Base-by-base conservation (phyloP, 2,329 filamentous ascomycete genomes). In the Domatiomyces globalis region DNA sequence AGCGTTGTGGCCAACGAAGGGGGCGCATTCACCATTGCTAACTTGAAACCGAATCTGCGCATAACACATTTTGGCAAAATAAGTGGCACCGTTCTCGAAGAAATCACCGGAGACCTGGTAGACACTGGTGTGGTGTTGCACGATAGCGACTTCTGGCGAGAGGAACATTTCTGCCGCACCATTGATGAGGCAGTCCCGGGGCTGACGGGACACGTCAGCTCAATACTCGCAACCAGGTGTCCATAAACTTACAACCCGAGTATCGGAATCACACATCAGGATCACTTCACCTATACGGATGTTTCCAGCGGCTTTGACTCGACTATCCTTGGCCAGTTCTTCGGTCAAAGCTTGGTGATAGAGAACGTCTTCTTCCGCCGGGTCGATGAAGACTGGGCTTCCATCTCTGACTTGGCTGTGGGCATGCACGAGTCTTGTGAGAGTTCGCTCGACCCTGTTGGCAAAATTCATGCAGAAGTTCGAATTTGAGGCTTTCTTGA, bases 231-330 rank as follows among this genome's bases (percentile, higher is more conserved):
- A 49, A 25, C 9, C 48, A 49, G 48, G 19, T 29, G 48, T 49
- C 27, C 10, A 22, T 43, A 9, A 43, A 49, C 48, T 43, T 49
- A 49, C 48, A 6, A 84, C 79, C 63, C 81, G 75, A 10, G 82
- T 85, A 59, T 85, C 81, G 1, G 77, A 83, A 63, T 85, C 81
- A 53, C 84, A 75, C 48, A 85, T 71, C n/a, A 85, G 68, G 50
- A 85, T 82, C 59, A 79, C 88, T 67, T 92, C 86, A 51, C 87
- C 87, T 20, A 94, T 73, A 50, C 87, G 85, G 60, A 94, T 84
- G 67, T 92, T 87, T 56, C 86, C 87, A 63, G 85, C 17, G 85
- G 85, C 75, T 71, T 59, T 77, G 75, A 51, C 50, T 52, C 51
- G 71, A 42, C 79, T 66, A 15, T 76, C 77, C 48, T 72, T 69